These are phyloP conservation scores for Teunomyces lycoperdinae DNA, from an alignment of 805 yeast species.

Conservation along the genomic window DNA sequence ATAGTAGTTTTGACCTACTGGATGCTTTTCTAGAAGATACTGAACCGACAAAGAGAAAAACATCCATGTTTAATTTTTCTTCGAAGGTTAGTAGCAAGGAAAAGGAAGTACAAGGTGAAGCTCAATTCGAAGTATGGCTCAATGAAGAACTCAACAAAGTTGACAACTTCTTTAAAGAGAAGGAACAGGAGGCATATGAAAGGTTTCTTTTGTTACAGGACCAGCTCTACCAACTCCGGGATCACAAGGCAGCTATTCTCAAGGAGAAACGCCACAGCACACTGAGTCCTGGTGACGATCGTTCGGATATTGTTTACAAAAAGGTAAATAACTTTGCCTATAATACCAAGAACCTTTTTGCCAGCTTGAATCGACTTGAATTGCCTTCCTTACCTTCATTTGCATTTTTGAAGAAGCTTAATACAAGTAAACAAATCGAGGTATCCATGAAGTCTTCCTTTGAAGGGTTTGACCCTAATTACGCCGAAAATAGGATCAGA, in stretches of 20 bases:
- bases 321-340: constrained; percentile 29
- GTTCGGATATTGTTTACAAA: constrained; percentile 13
- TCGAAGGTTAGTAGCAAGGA: constrained; percentile 16
- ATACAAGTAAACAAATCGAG: neutral
- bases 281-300: neutral
- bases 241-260: constrained; percentile 37
- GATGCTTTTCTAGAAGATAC: neutral
- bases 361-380: constrained; percentile 29
- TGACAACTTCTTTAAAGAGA: constrained; percentile 55
- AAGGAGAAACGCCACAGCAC: constrained; percentile 7
- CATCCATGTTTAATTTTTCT: constrained; percentile 23
- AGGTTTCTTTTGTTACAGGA: constrained; percentile 62
- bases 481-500: constrained; percentile 36
- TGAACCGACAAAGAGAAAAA: constrained; percentile 6
- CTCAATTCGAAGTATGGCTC: constrained; percentile 64
- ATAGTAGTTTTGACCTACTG: neutral
- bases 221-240: constrained; percentile 62
- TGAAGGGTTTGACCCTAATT: constrained; percentile 25
- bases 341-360: constrained; percentile 23
- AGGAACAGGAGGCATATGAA: constrained; percentile 58
- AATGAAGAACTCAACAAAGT: constrained; percentile 59
- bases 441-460: neutral
- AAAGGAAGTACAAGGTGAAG: constrained; percentile 32
- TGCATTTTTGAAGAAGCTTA: constrained; percentile 20
- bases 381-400: constrained; percentile 42